Base-by-base conservation (phyloP, 768 basidiomycete genomes). In the Botryobasidium botryosum region DNA sequence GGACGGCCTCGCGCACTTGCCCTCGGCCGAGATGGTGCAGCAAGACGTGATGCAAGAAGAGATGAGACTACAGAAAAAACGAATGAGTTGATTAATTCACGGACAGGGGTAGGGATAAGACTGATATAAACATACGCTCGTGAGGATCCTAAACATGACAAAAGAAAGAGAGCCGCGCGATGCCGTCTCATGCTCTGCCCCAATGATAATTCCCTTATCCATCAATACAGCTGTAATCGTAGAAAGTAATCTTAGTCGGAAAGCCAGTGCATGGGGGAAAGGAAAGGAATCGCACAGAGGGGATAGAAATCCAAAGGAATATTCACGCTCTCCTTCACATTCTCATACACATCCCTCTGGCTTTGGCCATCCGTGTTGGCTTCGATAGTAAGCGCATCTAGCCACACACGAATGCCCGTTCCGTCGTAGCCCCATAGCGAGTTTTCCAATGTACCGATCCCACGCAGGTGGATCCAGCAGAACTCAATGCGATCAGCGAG, bases 161-260 rank as follows among this genome's bases (percentile, higher is more conserved):
- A 94, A 94, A 2, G 88, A 75, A 6, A 96, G 64, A 46, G 78
- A 82, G 21, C 69, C 62, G 43, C 84, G 71, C 13, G 78, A 68
- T 2, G 75, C 78, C 2, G 75, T 72, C 59, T 99, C 92, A 46
- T 90, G 75, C 52, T 96, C 91, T 23, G 82, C 85, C 6, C 92
- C 92, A 52, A 96, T 90, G 51, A 99, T 88, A 52, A 99, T 94
- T 1, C 91, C 92, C 57, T 96, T 99, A 60, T 96, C 91, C 90
- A 97, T 97, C 21, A 99, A 70, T 5, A 90, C 88, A 46, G 92
- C 92, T 97, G 53, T 27, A 37, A 40, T 24, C 32, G n/a, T n/a
- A n/a, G n/a, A n/a, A n/a, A n/a, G n/a, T n/a, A 4, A 4, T n/a
- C n/a, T n/a, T n/a, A n/a, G n/a, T n/a, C n/a, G n/a, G n/a, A n/a